Evolutionary conservation across 345 rosid genomes (phyloP).

Genomic region (Trapa bicornis): DNA sequence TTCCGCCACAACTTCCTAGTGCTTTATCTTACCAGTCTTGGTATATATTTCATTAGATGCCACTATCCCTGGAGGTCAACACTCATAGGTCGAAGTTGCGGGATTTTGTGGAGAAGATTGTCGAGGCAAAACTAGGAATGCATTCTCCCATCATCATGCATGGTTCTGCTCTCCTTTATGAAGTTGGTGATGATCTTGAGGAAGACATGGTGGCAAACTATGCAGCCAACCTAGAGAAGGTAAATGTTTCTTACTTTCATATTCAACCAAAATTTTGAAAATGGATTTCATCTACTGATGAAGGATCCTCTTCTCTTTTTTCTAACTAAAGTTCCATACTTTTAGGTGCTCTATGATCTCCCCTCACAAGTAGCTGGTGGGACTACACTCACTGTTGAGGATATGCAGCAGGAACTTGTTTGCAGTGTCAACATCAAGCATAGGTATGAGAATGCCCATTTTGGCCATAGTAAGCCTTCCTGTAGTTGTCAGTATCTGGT

Average conservation of each 20-base stretch:
- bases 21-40: constrained; percentile 8
- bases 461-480: not conserved
- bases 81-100: constrained; percentile 61
- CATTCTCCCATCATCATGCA: constrained; percentile 75
- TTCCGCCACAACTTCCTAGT: not conserved
- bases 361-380: constrained; percentile 71
- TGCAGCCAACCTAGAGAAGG: constrained; percentile 90
- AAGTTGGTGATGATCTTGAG: constrained; percentile 97
- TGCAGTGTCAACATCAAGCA: constrained; percentile 82
- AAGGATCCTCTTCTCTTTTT: not conserved
- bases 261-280: not conserved
- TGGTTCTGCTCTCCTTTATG: constrained; percentile 77
- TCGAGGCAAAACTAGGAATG: constrained; percentile 93
- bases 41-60: constrained; percentile 44
- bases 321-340: constrained; percentile 1
- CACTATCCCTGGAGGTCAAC: constrained; percentile 73
- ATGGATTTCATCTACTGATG: not conserved
- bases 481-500: not conserved
- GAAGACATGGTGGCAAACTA: constrained; percentile 59
- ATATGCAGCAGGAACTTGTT: constrained; percentile 80
- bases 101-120: constrained; percentile 87
- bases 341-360: constrained; percentile 65
- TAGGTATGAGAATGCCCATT: constrained; percentile 29
- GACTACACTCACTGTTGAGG: constrained; percentile 62
- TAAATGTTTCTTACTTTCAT: constrained; percentile 9